A percentile compares a stretch with the other conserved stretches of the same genome.
Conservation (phyloP, 2,329 filamentous ascomycete species). For the Cordyceps tenuipes region DNA sequence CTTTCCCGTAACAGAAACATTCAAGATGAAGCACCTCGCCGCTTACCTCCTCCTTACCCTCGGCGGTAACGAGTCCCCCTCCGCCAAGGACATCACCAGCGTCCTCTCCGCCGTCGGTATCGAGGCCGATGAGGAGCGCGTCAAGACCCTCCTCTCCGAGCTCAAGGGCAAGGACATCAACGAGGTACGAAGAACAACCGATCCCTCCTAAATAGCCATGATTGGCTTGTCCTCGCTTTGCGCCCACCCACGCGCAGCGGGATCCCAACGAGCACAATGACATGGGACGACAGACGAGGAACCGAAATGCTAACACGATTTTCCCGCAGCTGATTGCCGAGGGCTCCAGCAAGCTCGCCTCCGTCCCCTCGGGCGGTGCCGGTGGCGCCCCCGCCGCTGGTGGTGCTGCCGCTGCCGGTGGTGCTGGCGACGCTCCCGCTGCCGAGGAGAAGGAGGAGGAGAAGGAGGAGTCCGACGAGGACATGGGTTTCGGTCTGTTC, state of each 20-base stretch:
- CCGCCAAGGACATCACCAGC: slow-evolving; percentile 73
- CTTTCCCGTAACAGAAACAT: slow-evolving; percentile 27
- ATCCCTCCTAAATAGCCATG: not conserved
- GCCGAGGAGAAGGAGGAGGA: slow-evolving; percentile 53
- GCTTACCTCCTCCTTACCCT: slow-evolving; percentile 96
- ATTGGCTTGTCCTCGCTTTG: not conserved
- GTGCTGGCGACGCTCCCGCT: slow-evolving; percentile 49
- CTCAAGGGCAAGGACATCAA: slow-evolving; percentile 88
- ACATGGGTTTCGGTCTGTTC: slow-evolving; percentile 72
- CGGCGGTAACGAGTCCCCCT: slow-evolving; percentile 84
- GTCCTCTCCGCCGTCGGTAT: slow-evolving; percentile 93
- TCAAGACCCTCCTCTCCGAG: slow-evolving; percentile 81
- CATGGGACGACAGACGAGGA: not conserved
- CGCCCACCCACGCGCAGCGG: not conserved
- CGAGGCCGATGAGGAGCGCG: slow-evolving; percentile 82
- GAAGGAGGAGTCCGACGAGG: slow-evolving; percentile 57
- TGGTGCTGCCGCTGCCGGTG: slow-evolving; percentile 59
- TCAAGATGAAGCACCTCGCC: slow-evolving; percentile 99
- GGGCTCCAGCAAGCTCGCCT: slow-evolving; percentile 89
- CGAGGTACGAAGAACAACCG: slow-evolving; percentile 54
- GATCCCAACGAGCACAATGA: no score
- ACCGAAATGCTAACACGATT: slow-evolving; percentile 15
- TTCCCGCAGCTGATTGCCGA: slow-evolving; percentile 70
- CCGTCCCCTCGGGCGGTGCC: slow-evolving; percentile 86
- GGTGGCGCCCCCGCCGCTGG: slow-evolving; percentile 61